A percentile compares a stretch with the other conserved stretches of the same genome.
Evolutionary conservation across 768 basidiomycete genomes (phyloP).

Genomic region (Lactarius psammicola): DNA sequence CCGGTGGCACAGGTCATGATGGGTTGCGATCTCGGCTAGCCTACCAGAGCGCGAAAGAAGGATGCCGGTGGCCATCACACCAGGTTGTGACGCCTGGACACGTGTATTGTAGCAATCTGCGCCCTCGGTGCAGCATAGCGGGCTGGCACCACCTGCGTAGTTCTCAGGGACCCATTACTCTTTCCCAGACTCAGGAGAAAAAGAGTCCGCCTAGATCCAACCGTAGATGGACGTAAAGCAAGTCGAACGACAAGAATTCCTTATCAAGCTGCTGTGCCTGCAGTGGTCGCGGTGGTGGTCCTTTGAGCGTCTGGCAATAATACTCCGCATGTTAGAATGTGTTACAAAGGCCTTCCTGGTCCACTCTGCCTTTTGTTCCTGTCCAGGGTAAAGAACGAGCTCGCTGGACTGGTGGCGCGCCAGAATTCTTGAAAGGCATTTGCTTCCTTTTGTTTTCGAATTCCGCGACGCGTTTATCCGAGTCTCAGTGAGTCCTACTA

Average conservation of each 20-base stretch:
- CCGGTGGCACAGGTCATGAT: background rate
- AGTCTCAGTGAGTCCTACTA: background rate
- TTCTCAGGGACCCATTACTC: background rate
- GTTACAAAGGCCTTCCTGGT: background rate
- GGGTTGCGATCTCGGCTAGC: background rate
- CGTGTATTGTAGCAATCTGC: background rate
- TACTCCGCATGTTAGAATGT: background rate
- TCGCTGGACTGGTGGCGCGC: constrained; percentile 10
- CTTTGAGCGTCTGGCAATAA: constrained; percentile 1
- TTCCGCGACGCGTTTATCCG: constrained; percentile 17
- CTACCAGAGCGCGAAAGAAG: background rate
- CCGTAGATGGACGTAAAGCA: background rate
- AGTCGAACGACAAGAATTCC: constrained; percentile 1
- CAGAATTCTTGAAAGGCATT: constrained; percentile 8
- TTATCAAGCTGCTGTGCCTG: background rate
- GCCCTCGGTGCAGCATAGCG: background rate
- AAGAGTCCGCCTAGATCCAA: background rate
- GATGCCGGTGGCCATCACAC: background rate
- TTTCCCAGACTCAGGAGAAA: background rate
- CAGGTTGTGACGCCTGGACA: background rate
- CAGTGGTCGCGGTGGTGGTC: background rate
- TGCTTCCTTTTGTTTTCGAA: constrained; percentile 23
- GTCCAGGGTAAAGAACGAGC: background rate
- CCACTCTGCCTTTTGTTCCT: background rate
- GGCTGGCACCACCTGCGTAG: background rate